Evolutionary conservation across 495 filamentous ascomycete species (phyloP).

Genomic region (Aspergillus olivimuriae): DNA sequence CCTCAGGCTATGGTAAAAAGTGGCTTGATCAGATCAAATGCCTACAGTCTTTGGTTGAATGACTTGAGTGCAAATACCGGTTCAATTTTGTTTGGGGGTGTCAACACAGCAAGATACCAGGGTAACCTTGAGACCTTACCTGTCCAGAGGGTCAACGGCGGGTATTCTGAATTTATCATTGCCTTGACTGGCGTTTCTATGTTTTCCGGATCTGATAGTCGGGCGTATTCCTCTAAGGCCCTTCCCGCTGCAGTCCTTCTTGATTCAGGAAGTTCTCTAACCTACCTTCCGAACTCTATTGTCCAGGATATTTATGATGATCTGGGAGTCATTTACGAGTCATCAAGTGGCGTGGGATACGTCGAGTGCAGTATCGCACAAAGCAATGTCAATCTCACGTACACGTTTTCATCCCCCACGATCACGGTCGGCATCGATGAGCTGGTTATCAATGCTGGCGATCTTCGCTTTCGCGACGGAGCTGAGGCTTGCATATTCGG

Average conservation of each 20-base stretch:
- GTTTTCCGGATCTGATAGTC: conserved; percentile 32
- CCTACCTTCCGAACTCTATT: conserved; percentile 73
- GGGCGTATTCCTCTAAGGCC: conserved; percentile 45
- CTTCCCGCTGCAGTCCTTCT: conserved; percentile 64
- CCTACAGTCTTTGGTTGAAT: conserved; percentile 63
- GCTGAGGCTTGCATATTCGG: conserved; percentile 64
- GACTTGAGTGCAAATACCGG: conserved; percentile 61
- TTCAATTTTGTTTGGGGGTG: conserved; percentile 84
- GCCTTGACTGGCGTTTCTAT: conserved; percentile 62
- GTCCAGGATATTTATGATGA: conserved; percentile 55
- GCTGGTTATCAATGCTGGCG: conserved; percentile 61
- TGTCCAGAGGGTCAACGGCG: conserved; percentile 52
- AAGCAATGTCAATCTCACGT: conserved; percentile 54
- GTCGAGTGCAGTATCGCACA: conserved; percentile 66
- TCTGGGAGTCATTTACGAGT: conserved; percentile 59
- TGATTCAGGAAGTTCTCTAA: conserved; percentile 87
- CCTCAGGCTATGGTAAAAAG: conserved; percentile 66
- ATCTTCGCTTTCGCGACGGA: conserved; percentile 55
- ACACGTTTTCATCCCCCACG: conserved; percentile 57
- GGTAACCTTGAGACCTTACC: conserved; percentile 71
- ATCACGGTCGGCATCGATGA: conserved; percentile 74
- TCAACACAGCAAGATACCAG: conserved; percentile 73
- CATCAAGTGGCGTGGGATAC: conserved; percentile 46
- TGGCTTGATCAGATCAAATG: conserved; percentile 67
- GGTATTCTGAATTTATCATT: conserved; percentile 73